Evolutionary conservation across 345 rosid species (phyloP).

Genomic region (Conringia planisiliqua): DNA sequence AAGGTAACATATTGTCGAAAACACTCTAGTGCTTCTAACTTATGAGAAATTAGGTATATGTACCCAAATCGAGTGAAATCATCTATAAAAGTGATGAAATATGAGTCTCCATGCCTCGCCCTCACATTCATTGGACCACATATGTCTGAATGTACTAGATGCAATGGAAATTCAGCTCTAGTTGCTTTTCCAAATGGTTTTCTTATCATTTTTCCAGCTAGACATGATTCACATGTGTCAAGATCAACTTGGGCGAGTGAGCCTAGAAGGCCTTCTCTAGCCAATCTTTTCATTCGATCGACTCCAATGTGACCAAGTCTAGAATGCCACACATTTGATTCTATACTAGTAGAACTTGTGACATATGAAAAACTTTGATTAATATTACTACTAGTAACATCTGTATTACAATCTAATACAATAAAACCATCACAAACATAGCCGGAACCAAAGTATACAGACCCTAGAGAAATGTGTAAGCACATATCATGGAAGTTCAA

Average conservation of each 20-base stretch:
- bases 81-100: neutral
- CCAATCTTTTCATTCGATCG: neutral
- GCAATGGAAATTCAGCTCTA: neutral
- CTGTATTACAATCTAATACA: neutral
- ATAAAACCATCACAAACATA: neutral
- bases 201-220: neutral
- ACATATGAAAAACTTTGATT: neutral
- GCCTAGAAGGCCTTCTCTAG: neutral
- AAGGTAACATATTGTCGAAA: neutral
- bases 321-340: neutral
- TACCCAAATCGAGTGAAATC: neutral
- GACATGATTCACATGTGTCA: neutral
- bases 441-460: neutral
- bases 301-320: neutral
- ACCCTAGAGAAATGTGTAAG: neutral
- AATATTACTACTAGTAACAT: neutral
- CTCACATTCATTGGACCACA: neutral
- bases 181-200: constrained; percentile 17
- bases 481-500: neutral
- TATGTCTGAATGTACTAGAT: neutral
- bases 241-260: neutral
- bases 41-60: neutral
- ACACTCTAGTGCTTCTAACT: neutral
- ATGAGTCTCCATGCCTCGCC: neutral
- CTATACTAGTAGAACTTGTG: neutral